Evolutionary conservation across 257 asterid species (phyloP).

Genomic region (Nicotiana attenuata): DNA sequence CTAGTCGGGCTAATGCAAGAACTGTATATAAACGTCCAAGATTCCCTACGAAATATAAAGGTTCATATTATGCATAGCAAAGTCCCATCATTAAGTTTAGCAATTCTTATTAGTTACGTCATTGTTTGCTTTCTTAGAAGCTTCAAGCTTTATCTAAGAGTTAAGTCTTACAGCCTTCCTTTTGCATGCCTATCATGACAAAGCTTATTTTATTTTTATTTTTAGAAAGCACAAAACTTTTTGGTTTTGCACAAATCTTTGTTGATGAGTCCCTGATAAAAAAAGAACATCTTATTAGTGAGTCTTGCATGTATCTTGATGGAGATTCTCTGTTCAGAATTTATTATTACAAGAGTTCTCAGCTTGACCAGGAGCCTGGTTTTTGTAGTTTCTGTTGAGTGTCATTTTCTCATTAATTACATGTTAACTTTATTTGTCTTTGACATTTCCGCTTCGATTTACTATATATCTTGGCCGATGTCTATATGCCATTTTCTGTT

Average conservation of each 20-base stretch:
- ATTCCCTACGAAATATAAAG: background rate
- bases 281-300: background rate
- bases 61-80: background rate
- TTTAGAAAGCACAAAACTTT: too few species aligned
- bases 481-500: constrained; percentile 5
- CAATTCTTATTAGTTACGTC: background rate
- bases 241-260: background rate
- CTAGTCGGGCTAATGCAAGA: background rate
- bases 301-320: background rate
- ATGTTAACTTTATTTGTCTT: background rate
- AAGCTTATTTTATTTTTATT: background rate
- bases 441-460: background rate
- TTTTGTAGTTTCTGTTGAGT: background rate
- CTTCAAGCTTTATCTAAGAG: background rate
- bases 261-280: background rate
- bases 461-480: background rate
- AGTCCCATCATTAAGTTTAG: background rate
- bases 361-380: background rate
- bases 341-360: background rate
- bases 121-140: background rate
- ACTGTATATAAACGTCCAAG: background rate
- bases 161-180: background rate
- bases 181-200: background rate
- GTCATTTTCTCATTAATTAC: background rate
- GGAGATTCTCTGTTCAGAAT: background rate